Evolutionary conservation across 164 flowering plant species (phyloP), one percentile per base, ranked within the genome.

Genomic region (Tinospora cordifolia): DNA sequence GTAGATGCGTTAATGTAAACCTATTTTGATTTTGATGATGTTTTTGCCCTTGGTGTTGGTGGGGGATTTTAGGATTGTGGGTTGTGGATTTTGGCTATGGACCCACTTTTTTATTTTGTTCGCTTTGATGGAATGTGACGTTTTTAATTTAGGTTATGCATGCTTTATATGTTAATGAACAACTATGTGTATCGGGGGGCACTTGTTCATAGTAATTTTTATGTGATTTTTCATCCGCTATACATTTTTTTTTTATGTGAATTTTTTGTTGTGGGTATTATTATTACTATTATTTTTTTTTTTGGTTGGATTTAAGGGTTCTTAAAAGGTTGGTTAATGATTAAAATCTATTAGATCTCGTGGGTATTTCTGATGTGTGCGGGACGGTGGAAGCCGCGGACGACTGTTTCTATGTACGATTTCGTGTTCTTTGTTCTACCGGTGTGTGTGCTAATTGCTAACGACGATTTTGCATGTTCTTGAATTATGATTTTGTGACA

Each of bases 71-170:
- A 30, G 36, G 66, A 62, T 62, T 62, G 66, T 41, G 60, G 60
- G 44, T 62, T 62, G 66, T 41, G 60, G 60, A 54, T 60, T 60
- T 62, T 70, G 54, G 63, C 11, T 21, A 25, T 44, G 72, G 65
- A 64, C 73, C 73, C 73, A 47, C 39, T 19, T 51, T 58, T 49
- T 70, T 24, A 60, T 27, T 39, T 21, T 62, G 25, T 46, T 44
- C 47, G 4, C 13, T 13, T 47, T 19, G 40, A 51, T 39, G 39
- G 34, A 25, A 4, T 63, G 68, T 63, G 26, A 71, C 73, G 49
- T 60, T 71, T 63, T 67, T 27, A 68, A 68, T 68, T 49, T 71
- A 34, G 73, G 46, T 49, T 54, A 19, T 17, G 26, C 62, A 63
- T 13, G 67, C 21, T 64, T 1, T 71, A 64, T 44, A 21, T 64